Evolutionary conservation across 2,329 filamentous ascomycete species (phyloP).

Genomic region (Blastomyces silverae): DNA sequence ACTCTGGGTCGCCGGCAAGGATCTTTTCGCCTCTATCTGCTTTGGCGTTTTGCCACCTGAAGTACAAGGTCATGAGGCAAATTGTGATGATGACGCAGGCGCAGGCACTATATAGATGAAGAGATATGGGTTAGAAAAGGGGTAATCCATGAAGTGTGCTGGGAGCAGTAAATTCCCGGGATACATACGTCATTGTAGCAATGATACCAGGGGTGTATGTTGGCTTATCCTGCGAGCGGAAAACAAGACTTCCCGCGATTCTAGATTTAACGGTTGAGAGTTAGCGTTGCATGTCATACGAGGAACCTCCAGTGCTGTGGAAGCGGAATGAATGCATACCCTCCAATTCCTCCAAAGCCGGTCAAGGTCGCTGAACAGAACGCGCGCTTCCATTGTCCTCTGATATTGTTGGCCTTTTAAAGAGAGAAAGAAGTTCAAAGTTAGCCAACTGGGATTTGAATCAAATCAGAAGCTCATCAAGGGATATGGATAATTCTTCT

Average conservation of each 20-base stretch:
- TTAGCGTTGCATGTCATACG: neutral
- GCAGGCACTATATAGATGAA: neutral
- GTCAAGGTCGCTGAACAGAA: conserved; percentile 67
- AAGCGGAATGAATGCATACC: neutral
- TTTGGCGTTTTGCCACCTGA: conserved; percentile 15
- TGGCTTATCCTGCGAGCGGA: conserved; percentile 39
- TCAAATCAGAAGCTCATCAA: neutral
- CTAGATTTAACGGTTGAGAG: conserved; percentile 27
- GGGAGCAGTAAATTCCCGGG: neutral
- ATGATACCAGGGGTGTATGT: conserved; percentile 19
- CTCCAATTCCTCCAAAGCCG: conserved; percentile 64
- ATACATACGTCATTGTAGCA: conserved; percentile 17
- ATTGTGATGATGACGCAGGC: conserved; percentile 9
- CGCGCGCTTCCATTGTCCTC: conserved; percentile 74
- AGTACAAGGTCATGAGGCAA: conserved; percentile 12
- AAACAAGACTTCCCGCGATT: conserved; percentile 64
- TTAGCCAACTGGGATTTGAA: neutral
- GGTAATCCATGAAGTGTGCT: neutral
- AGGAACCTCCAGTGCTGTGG: neutral
- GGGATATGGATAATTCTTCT: neutral
- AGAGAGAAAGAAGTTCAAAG: neutral
- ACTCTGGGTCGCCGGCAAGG: conserved; percentile 11
- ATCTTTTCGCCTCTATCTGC: conserved; percentile 16
- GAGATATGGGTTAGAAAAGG: neutral
- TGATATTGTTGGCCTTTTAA: conserved; percentile 61